Evolutionary conservation across 805 yeast genomes (phyloP).

Genomic region (Danielia reshetovae): DNA sequence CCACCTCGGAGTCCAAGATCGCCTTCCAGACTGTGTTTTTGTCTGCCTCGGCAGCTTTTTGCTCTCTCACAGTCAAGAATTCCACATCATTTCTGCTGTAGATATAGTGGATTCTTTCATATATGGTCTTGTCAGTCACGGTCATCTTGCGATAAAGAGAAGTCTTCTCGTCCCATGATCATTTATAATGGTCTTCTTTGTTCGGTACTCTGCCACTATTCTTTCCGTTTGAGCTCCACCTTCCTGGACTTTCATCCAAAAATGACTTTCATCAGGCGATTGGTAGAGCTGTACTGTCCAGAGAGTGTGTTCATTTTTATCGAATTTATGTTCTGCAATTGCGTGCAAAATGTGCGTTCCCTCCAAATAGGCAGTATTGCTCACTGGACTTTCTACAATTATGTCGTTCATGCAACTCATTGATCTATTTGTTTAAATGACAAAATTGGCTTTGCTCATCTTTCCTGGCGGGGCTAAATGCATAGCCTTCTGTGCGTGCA

Average conservation of each 20-base stretch:
- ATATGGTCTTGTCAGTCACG: slow-evolving; percentile 19
- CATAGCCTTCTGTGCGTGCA: slow-evolving; percentile 4
- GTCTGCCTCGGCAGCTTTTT: slow-evolving; percentile 6
- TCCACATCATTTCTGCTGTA: slow-evolving; percentile 20
- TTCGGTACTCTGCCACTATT: too few species aligned
- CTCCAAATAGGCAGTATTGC: too few species aligned
- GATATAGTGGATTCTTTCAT: slow-evolving; percentile 24
- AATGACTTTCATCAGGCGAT: too few species aligned
- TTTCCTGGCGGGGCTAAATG: background rate
- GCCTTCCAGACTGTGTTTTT: slow-evolving; percentile 7
- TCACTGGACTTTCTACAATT: too few species aligned
- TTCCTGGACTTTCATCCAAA: too few species aligned
- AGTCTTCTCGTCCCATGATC: too few species aligned
- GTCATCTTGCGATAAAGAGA: slow-evolving; percentile 11
- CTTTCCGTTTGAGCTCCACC: too few species aligned
- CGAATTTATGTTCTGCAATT: background rate
- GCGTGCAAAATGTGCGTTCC: too few species aligned
- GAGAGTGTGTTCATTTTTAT: background rate
- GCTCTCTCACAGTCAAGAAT: slow-evolving; percentile 14
- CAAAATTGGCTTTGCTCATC: slow-evolving; percentile 5
- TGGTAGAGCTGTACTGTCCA: too few species aligned
- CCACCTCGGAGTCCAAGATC: background rate
- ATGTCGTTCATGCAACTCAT: too few species aligned
- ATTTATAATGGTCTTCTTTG: too few species aligned
- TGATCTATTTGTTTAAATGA: slow-evolving; percentile 5